Evolutionary conservation across 495 filamentous ascomycete species (phyloP).

Genomic region (Umbilicaria muhlenbergii): DNA sequence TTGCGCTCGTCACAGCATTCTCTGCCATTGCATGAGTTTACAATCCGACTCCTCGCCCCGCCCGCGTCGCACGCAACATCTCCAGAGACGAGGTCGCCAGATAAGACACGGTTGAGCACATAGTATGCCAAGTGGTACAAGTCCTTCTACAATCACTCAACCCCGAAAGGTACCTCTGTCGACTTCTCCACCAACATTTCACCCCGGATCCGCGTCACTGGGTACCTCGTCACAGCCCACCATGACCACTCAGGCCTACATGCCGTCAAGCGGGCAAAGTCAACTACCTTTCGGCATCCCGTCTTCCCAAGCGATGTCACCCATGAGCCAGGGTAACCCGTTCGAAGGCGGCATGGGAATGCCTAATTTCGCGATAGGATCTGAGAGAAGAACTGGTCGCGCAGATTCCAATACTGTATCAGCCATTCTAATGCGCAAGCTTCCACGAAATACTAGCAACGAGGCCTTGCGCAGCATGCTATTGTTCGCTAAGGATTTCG

Average conservation of each 20-base stretch:
- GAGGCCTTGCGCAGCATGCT: slow-evolving; percentile 69
- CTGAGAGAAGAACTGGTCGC: slow-evolving; percentile 3
- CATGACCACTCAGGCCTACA: slow-evolving; percentile 9
- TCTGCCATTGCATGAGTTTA: neutral
- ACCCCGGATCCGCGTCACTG: neutral
- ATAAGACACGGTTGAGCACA: neutral
- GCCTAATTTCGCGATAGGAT: slow-evolving; percentile 5
- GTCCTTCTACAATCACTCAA: neutral
- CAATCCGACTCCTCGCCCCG: neutral
- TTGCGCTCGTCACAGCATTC: too few relatives aligned
- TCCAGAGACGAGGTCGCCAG: neutral
- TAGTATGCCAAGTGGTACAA: neutral
- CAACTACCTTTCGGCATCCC: slow-evolving; percentile 7
- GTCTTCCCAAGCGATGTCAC: slow-evolving; percentile 11
- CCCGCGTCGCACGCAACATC: neutral
- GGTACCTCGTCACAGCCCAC: neutral
- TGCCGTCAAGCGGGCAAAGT: slow-evolving; percentile 5
- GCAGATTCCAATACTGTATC: slow-evolving; percentile 7
- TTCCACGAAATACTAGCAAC: slow-evolving; percentile 56
- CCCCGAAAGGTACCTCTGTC: neutral
- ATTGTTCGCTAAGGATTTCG: slow-evolving; percentile 69
- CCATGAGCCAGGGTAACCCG: slow-evolving; percentile 10
- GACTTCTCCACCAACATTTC: neutral
- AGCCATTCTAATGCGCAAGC: slow-evolving; percentile 56
- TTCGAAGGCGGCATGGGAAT: slow-evolving; percentile 9